Base-by-base conservation (phyloP, 768 basidiomycete species). In the Pleurotus platypus region DNA sequence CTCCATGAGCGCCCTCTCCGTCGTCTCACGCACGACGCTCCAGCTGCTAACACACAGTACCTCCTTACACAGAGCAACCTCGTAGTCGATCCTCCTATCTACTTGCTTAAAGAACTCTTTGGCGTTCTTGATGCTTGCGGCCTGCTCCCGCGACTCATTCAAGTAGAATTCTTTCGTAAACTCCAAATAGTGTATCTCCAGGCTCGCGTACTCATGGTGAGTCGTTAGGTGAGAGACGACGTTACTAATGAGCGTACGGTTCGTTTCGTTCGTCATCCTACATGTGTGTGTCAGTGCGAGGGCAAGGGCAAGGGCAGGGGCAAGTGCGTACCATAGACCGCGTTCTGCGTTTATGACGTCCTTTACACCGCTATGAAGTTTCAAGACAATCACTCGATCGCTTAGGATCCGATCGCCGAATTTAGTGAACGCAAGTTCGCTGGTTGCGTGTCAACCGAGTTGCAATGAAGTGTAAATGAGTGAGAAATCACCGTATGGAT, bases 181-280 rank as follows among this genome's bases (percentile, higher is more conserved):
- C 16, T 76, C 68, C 43, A 87, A 61, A 61, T 86, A 82, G 57
- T 70, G 76, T 6, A 77, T 72, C 62, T 90, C 85, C 55, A 92
- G 85, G 22, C 75, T 63, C 18, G 77, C 62, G 61, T 89, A 92
- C 57, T 83, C 77, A 24, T 77, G 73, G 59, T 90, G 83, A 3
- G 72, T 73, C 48, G 77, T 68, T 49, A 92, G 77, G 56, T 86
- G 82, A 0, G 70, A 63, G 49, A 90, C 73, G n/a, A 92, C 79
- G 2, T 67, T 64, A 2, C 69, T 69, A 42, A 92, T 75, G 43
- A 70, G 63, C 0, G 57, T 57, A 4, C 85, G 77, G 38, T 42
- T 35, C 18, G 35, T n/a, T 12, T 15, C 12, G 16, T 11, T 24
- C 13, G 6, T n/a, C 20, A 54, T 40, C 51, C 51, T 54, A 15